Evolutionary conservation across 106 monocot genomes (phyloP).

Genomic region (Hemerocallis citrina): DNA sequence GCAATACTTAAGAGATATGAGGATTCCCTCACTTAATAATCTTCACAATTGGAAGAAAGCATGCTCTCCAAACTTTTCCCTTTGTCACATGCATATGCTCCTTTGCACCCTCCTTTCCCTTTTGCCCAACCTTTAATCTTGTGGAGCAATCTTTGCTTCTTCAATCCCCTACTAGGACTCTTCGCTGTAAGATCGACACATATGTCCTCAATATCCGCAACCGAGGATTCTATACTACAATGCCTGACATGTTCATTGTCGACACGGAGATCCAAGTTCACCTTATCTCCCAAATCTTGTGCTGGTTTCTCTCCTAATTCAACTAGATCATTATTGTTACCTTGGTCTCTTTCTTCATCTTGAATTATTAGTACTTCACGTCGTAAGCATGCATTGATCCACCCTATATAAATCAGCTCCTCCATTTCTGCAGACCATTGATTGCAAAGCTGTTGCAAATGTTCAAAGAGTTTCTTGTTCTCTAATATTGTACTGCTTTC

Average conservation of each 20-base stretch:
- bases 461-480: slow-evolving; percentile 11
- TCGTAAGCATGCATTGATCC: slow-evolving; percentile 30
- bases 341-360: slow-evolving; percentile 1
- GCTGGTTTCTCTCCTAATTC: slow-evolving; percentile 1
- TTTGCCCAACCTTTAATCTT: slow-evolving; percentile 41
- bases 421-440: slow-evolving; percentile 37
- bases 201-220: not conserved
- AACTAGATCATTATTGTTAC: not conserved
- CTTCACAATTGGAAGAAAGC: not conserved
- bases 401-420: slow-evolving; percentile 46
- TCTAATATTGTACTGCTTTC: not conserved
- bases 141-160: slow-evolving; percentile 26
- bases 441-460: slow-evolving; percentile 18
- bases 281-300: not conserved
- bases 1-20: too few species aligned
- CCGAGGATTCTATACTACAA: slow-evolving; percentile 5
- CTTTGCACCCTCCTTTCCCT: slow-evolving; percentile 23
- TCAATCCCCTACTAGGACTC: not conserved
- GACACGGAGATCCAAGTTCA: slow-evolving; percentile 15
- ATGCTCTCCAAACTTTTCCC: not conserved
- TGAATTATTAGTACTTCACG: slow-evolving; percentile 22
- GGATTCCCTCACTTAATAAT: too few species aligned
- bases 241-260: not conserved
- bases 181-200: not conserved
- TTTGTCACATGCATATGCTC: slow-evolving; percentile 3